phyloP scores from a whole-genome alignment of 768 basidiomycete species.

The Neoboletus magnificus region DNA sequence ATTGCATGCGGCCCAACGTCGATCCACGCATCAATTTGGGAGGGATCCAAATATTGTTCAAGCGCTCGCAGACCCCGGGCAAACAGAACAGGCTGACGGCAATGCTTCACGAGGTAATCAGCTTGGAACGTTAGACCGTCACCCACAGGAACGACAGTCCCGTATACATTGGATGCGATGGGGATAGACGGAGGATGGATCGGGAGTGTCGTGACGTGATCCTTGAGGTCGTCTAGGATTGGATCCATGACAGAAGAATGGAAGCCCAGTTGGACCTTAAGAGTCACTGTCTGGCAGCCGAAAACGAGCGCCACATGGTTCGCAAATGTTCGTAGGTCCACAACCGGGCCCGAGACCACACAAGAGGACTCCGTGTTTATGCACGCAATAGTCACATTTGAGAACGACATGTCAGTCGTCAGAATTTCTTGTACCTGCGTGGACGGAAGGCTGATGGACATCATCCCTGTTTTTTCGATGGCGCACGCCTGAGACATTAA shows the following conservation, averaged over 20 bases:
- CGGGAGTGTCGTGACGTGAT: conserved; percentile 35
- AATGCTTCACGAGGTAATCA: conserved; percentile 59
- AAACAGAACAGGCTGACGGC: conserved; percentile 54
- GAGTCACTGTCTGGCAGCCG: conserved; percentile 39
- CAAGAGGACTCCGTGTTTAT: conserved; percentile 57
- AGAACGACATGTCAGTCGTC: conserved; percentile 31
- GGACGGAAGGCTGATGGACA: conserved; percentile 46
- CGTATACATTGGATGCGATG: conserved; percentile 60
- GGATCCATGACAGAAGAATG: conserved; percentile 67
- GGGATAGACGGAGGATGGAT: conserved; percentile 52
- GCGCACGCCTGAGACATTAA: conserved; percentile 52
- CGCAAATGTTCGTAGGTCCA: conserved; percentile 42
- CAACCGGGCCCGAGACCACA: conserved; percentile 56
- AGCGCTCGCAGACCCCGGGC: conserved; percentile 47
- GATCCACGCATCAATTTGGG: conserved; percentile 47
- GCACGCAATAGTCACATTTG: conserved; percentile 51
- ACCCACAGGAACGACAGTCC: conserved; percentile 50
- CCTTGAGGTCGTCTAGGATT: conserved; percentile 46
- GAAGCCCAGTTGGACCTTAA: conserved; percentile 60
- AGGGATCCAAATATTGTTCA: conserved; percentile 23
- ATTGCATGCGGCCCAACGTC: conserved; percentile 66
- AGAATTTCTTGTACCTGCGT: conserved; percentile 36
- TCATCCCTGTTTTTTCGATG: conserved; percentile 52
- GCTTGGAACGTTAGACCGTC: conserved; percentile 45
- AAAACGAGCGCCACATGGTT: conserved; percentile 35